Conservation (phyloP, 768 basidiomycete species). For the Arthromyces matolae region DNA sequence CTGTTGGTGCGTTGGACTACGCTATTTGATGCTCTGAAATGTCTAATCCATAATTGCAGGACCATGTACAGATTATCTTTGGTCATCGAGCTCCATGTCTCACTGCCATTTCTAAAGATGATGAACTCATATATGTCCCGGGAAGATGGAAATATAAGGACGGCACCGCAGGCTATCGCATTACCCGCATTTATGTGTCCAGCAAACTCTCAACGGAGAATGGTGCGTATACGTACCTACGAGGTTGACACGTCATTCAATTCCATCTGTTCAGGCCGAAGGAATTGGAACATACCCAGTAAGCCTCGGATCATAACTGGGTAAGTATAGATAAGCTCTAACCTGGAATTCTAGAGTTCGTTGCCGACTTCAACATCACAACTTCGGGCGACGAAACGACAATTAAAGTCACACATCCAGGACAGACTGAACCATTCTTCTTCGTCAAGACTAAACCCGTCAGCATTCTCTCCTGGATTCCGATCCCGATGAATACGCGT, state of each 20-base stretch:
- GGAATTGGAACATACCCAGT: constrained; percentile 37
- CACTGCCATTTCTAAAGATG: constrained; percentile 18
- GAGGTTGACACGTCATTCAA: background rate
- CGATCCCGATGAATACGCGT: constrained; percentile 18
- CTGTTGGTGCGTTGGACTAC: constrained; percentile 31
- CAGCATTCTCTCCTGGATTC: constrained; percentile 21
- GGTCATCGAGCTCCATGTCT: too few species aligned
- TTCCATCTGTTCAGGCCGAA: constrained; percentile 20
- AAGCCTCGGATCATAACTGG: background rate
- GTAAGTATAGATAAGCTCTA: background rate
- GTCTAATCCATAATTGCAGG: too few species aligned
- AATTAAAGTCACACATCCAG: constrained; percentile 23
- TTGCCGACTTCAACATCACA: constrained; percentile 27
- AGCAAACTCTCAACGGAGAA: constrained; percentile 26
- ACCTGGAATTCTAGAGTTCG: constrained; percentile 22
- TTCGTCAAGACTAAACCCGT: constrained; percentile 25
- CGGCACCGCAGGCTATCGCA: constrained; percentile 22
- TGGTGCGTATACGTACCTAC: constrained; percentile 20
- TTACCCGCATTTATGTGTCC: constrained; percentile 35
- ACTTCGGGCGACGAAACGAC: constrained; percentile 16
- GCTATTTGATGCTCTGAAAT: background rate
- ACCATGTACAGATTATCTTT: constrained; percentile 2
- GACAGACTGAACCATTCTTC: constrained; percentile 25
- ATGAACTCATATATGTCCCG: constrained; percentile 32
- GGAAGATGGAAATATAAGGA: constrained; percentile 31